Evolutionary conservation across 2,329 filamentous ascomycete genomes (phyloP), one percentile per base, ranked within the genome.

Genomic region (Aspergillus uvarum): DNA sequence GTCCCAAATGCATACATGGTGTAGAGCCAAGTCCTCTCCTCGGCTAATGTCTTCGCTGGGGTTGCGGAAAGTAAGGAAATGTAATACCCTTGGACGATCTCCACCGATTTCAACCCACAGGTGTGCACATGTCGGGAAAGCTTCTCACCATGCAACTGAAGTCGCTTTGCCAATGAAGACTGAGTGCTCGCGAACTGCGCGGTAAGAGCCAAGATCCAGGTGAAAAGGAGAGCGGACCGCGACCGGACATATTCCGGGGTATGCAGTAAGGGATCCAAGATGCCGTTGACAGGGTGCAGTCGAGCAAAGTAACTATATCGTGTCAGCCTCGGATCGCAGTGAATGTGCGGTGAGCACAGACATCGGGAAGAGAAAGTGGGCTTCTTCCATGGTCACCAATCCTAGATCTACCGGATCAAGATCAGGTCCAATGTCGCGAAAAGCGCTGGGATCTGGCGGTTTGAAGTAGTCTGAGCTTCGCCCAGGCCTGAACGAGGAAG

Each of bases 21-120:
- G 35, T 73, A 73, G 0, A 73, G 59, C 71, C 70, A 72, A 0
- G 67, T 67, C 2, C 70, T 64, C 24, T 72, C 71, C 38, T 73
- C 67, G 1, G 66, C 58, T 31, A 70, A 22, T 5, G 63, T 63
- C n/a, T 64, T 65, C 0, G 70, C 69, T 4, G 70, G 71, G 2
- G 66, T 70, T 2, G 68, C 67, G 2, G 70, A 71, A 0, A 71
- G 60, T 1, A 73, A 51, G 0, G 68, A 71, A 14, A 73, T 73
- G 56, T 73, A 73, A 35, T 72, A 72, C 8, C 71, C 70, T 52
- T 73, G 70, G 0, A 69, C 68, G 22, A 73, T 71, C 29, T 73
- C 71, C 1, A 71, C 70, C 3, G 70, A 71, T 38, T 73, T 71
- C 24, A 62, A 68, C 5, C 70, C 71, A 35, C 55, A 65, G 1